Evolutionary conservation across 208 protist genomes (phyloP).

Genomic region (Kentomonas sorsogonicus): DNA sequence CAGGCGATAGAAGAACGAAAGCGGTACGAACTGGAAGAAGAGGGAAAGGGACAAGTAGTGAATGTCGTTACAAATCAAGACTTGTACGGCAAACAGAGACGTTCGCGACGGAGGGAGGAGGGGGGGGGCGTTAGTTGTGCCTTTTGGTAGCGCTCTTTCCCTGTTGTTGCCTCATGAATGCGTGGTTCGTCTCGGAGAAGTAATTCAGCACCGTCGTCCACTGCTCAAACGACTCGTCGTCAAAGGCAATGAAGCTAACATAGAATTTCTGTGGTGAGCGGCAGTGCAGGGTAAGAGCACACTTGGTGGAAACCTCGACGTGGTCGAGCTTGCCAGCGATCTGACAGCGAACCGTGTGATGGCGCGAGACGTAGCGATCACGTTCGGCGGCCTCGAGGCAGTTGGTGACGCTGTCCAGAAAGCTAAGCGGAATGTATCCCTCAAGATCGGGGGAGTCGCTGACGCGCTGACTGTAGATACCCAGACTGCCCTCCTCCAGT

Average conservation of each 20-base stretch:
- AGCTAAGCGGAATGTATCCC: slow-evolving; percentile 47
- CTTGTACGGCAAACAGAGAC: too few species aligned
- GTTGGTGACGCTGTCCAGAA: slow-evolving; percentile 27
- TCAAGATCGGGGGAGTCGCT: too few species aligned
- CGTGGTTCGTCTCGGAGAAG: too few species aligned
- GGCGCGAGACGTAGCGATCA: slow-evolving; percentile 13
- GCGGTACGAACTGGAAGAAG: not conserved
- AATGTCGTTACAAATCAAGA: too few species aligned
- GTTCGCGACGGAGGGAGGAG: too few species aligned
- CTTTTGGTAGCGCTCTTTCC: not conserved
- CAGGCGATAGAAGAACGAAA: not conserved
- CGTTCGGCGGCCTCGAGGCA: slow-evolving; percentile 31
- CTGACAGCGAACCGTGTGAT: slow-evolving; percentile 22
- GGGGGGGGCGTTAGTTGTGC: too few species aligned
- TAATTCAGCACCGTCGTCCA: slow-evolving; percentile 40
- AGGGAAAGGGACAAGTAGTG: not conserved
- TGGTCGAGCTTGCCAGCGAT: slow-evolving; percentile 8
- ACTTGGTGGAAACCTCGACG: slow-evolving; percentile 19
- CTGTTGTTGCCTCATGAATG: too few species aligned
- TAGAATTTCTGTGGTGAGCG: slow-evolving; percentile 41
- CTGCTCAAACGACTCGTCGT: slow-evolving; percentile 26
- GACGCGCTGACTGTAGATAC: slow-evolving; percentile 37
- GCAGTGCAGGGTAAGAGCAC: slow-evolving; percentile 48
- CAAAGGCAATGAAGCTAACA: slow-evolving; percentile 40
- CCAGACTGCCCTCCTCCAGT: slow-evolving; percentile 37